phyloP scores from a whole-genome alignment of 495 filamentous ascomycete species.

The Aspergillus ostianus region DNA sequence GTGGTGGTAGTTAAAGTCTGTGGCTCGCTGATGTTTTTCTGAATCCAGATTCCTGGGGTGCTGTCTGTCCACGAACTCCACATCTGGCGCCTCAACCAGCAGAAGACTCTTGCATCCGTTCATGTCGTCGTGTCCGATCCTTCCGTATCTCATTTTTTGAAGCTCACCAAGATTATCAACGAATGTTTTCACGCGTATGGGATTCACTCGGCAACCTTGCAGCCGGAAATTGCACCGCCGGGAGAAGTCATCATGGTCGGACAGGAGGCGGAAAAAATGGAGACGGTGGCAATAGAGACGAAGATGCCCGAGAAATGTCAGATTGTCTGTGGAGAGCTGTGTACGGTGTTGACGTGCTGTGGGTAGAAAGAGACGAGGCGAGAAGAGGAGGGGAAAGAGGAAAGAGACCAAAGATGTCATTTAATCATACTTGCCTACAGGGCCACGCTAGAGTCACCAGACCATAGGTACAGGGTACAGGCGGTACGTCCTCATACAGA shows the following conservation, averaged over 20 bases:
- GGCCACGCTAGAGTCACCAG: too few relatives aligned
- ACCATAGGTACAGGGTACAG: too few relatives aligned
- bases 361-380: conserved; percentile 15
- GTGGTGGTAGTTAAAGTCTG: too few relatives aligned
- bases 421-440: too few relatives aligned
- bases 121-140: conserved; percentile 45
- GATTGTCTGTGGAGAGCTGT: conserved; percentile 31
- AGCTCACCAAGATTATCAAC: conserved; percentile 39
- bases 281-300: conserved; percentile 3
- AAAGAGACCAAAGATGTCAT: too few relatives aligned
- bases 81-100: conserved; percentile 52
- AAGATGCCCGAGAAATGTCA: conserved; percentile 23
- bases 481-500: too few relatives aligned
- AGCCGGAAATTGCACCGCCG: conserved; percentile 39
- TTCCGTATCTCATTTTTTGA: conserved; percentile 34
- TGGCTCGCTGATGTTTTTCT: background rate
- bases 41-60: conserved; percentile 41
- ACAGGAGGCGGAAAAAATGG: conserved; percentile 9
- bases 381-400: background rate
- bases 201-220: conserved; percentile 50
- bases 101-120: conserved; percentile 48
- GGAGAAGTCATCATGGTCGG: conserved; percentile 1
- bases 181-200: conserved; percentile 55
- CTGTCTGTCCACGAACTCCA: conserved; percentile 50
- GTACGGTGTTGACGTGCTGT: conserved; percentile 35